Evolutionary conservation across 2,329 filamentous ascomycete species (phyloP), one percentile per base, ranked within the genome.

Genomic region (Colletotrichum sp.): DNA sequence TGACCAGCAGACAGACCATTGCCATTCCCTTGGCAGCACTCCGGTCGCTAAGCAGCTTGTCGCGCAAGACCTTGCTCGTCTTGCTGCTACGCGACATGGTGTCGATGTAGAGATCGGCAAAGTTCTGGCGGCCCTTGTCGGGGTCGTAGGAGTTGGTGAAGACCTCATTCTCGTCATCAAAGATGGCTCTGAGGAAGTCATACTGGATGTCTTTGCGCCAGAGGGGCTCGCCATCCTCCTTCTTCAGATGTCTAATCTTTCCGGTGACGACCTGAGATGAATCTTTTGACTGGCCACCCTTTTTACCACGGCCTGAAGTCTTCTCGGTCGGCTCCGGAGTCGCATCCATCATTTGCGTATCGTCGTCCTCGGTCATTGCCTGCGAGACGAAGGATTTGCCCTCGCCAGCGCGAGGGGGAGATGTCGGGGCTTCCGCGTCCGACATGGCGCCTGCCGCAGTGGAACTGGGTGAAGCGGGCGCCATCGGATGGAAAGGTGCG

Each of bases 81-180:
- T 99, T 99, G 89, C 95, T 98, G 87, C 97, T 99, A 84, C 96
- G 92, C 5, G 97, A 96, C 96, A 99, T 98, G 76, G 97, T 96
- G 85, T 98, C 97, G 81, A 99, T 96, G 86, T 99, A 99, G 76
- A 99, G 92, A 84, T 98, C 96, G 77, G 97, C 96, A 84, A 99
- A 99, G 79, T 91, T 94, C 81, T 94, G 93, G 8, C n/a, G 65
- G 22, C 68, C 60, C 81, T 93, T 93, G 8, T 87, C 85, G 5
- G 88, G 84, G 80, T 98, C 96, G 84, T 96, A 98, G 83, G 94
- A 94, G 83, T 98, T 98, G 82, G 95, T 98, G 84, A 99, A 99
- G 82, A 96, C 96, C 78, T 87, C 87, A 68, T 87, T 83, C 3
- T 94, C 89, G 81, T 97, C 91, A 82, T 96, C 93, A 83, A 98